A percentile compares a stretch with the other conserved stretches of the same genome.
Evolutionary conservation across 2,329 filamentous ascomycete genomes (phyloP).

Genomic region (Hymenoscyphus fructigenus): DNA sequence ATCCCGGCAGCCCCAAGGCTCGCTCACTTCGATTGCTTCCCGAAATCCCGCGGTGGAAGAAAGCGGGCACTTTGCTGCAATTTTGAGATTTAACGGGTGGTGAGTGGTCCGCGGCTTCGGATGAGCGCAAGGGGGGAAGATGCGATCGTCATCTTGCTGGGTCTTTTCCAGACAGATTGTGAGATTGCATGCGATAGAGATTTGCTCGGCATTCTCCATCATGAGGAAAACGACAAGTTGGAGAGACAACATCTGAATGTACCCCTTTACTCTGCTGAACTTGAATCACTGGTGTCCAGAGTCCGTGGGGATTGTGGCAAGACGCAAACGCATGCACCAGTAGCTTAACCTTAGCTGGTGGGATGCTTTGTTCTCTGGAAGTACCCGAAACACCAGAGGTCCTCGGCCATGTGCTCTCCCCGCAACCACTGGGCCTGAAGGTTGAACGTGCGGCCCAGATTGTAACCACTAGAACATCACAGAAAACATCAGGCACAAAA

Average conservation of each 20-base stretch:
- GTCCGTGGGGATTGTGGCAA: neutral
- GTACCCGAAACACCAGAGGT: neutral
- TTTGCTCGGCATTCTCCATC: neutral
- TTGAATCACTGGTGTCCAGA: neutral
- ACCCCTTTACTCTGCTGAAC: neutral
- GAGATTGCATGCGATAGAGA: neutral
- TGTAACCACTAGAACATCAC: neutral
- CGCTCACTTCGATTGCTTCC: neutral
- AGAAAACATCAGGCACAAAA: neutral
- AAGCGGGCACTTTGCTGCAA: neutral
- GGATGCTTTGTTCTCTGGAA: neutral
- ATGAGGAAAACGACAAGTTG: neutral
- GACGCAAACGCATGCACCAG: neutral
- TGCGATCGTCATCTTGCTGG: neutral
- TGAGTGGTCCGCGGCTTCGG: constrained; percentile 1
- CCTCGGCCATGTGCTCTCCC: constrained; percentile 1
- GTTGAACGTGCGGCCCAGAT: neutral
- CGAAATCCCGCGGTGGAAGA: neutral
- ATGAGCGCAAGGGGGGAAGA: neutral
- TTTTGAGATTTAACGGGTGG: neutral
- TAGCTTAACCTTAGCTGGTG: neutral
- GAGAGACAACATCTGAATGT: neutral
- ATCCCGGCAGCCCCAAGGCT: neutral
- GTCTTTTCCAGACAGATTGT: neutral
- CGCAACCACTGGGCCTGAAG: neutral